Conservation (phyloP, 352 stramenopile genomes). For the Phytophthora ramorum region DNA sequence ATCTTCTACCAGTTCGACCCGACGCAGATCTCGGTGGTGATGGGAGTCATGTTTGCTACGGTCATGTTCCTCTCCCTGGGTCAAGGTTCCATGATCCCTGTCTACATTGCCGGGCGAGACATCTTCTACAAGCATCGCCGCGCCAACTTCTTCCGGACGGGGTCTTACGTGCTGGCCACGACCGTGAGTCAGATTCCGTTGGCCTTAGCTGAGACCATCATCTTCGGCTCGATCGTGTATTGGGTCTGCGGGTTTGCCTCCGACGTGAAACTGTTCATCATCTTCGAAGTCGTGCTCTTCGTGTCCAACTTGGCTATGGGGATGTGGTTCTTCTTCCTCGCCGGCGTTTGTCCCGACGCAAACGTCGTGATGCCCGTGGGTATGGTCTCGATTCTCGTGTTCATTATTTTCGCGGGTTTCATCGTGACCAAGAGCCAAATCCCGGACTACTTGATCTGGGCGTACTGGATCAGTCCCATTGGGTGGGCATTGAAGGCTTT, state of each 20-base stretch:
- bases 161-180: no score
- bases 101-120: constrained; percentile 31
- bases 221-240: constrained; percentile 61
- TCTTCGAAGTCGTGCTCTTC: constrained; percentile 36
- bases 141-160: no score
- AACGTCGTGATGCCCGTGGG: constrained; percentile 24
- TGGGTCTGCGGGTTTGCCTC: constrained; percentile 48
- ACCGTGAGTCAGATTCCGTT: constrained; percentile 22
- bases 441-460: constrained; percentile 18
- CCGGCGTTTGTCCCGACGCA: constrained; percentile 8
- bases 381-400: constrained; percentile 24
- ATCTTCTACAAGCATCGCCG: no score
- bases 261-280: constrained; percentile 20
- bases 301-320: constrained; percentile 38
- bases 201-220: constrained; percentile 49
- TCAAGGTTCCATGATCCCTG: constrained; percentile 30
- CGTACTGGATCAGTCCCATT: no score
- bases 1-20: constrained; percentile 29
- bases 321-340: constrained; percentile 45
- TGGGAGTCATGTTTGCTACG: constrained; percentile 72
- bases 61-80: constrained; percentile 73
- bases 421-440: constrained; percentile 12
- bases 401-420: constrained; percentile 46
- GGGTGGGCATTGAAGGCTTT: constrained; percentile 27
- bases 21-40: constrained; percentile 29